phyloP scores from a whole-genome alignment of 2,329 filamentous ascomycete genomes.

The Alternaria rosae region DNA sequence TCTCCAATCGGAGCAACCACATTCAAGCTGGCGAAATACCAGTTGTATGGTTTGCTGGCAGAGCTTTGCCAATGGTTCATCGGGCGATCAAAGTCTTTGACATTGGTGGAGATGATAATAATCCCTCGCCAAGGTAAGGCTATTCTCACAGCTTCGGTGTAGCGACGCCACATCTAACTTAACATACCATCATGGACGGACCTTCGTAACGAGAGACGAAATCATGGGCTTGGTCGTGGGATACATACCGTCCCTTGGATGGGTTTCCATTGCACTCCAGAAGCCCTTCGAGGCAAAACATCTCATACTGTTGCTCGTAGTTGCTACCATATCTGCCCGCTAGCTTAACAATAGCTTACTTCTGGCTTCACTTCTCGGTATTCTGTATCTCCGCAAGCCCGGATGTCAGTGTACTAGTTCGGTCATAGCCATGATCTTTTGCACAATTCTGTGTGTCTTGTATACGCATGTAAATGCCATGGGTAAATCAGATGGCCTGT shows the following conservation, averaged over 20 bases:
- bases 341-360: neutral
- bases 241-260: neutral
- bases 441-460: neutral
- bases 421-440: neutral
- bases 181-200: neutral
- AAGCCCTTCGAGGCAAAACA: neutral
- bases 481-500: neutral
- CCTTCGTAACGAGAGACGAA: neutral
- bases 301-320: neutral
- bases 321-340: neutral
- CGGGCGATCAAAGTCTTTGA: neutral
- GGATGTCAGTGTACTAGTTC: neutral
- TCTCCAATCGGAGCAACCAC: neutral
- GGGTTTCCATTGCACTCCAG: neutral
- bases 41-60: neutral
- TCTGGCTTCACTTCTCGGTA: neutral
- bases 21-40: neutral
- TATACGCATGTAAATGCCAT: neutral
- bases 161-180: neutral
- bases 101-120: neutral
- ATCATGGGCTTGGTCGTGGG: neutral
- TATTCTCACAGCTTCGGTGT: neutral
- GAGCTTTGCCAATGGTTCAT: neutral
- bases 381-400: neutral
- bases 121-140: neutral